These are phyloP conservation scores for Globisporangium apiculatum DNA, from an alignment of 352 stramenopile species.

Conservation along the genomic window DNA sequence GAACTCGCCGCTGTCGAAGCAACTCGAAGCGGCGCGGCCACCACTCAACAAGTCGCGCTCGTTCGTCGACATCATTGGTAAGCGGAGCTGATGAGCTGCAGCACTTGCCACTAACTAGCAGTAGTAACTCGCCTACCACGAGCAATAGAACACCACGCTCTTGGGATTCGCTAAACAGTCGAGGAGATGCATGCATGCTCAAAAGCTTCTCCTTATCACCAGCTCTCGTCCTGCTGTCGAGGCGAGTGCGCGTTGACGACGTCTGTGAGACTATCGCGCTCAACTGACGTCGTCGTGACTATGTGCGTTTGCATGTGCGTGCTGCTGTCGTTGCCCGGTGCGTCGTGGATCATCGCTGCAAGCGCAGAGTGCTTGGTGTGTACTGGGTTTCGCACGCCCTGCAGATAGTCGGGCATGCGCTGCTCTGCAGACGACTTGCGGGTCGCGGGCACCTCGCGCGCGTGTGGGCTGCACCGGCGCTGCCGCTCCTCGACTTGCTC, in stretches of 20 bases:
- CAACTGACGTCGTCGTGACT: neutral
- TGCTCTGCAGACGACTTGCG: conserved; percentile 18
- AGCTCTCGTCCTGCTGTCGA: neutral
- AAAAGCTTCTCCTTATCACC: too few species aligned
- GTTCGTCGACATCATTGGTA: conserved; percentile 40
- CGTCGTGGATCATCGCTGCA: neutral
- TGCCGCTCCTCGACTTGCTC: conserved; percentile 55
- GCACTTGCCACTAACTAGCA: neutral
- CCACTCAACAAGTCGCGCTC: conserved; percentile 21
- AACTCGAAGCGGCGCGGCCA: conserved; percentile 26
- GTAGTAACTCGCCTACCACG: neutral
- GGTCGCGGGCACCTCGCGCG: conserved; percentile 9
- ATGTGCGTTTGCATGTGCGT: neutral
- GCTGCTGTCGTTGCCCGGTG: neutral
- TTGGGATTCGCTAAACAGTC: too few species aligned
- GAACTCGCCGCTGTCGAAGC: conserved; percentile 44
- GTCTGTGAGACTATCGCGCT: neutral
- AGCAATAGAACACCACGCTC: conserved; percentile 1
- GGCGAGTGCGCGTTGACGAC: neutral
- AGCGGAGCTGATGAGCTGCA: conserved; percentile 1
- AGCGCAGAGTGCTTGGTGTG: conserved; percentile 17
- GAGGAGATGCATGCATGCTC: too few species aligned
- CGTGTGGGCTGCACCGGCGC: conserved; percentile 28
- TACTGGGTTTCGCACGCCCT: conserved; percentile 35
- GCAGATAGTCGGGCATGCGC: conserved; percentile 39